These are phyloP conservation scores for Penicillium egyptiacum DNA, from an alignment of 495 filamentous ascomycete genomes.

Conservation along the genomic window DNA sequence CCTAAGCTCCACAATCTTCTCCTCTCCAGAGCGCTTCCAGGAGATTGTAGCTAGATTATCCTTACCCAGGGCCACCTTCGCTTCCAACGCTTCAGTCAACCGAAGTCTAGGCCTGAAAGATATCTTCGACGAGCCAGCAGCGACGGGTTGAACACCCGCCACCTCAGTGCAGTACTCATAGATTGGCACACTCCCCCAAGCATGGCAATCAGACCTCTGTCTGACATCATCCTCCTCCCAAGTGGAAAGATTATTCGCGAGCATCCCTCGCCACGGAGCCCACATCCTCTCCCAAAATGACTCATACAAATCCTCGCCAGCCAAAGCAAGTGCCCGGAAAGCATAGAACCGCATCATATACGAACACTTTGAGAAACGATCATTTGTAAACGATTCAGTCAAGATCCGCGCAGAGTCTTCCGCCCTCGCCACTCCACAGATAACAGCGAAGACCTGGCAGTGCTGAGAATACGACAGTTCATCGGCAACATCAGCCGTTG, in stretches of 20 bases:
- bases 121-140: slow-evolving; percentile 27
- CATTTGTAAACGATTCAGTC: slow-evolving; percentile 21
- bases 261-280: slow-evolving; percentile 35
- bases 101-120: slow-evolving; percentile 34
- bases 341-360: slow-evolving; percentile 45
- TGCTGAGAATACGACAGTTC: slow-evolving; percentile 34
- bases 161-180: slow-evolving; percentile 43
- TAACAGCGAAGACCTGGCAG: slow-evolving; percentile 38
- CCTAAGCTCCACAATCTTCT: slow-evolving; percentile 24
- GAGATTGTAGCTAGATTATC: slow-evolving; percentile 33
- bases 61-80: slow-evolving; percentile 31
- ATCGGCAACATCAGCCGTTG: slow-evolving; percentile 29
- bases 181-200: slow-evolving; percentile 44
- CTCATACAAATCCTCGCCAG: slow-evolving; percentile 29
- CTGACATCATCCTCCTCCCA: slow-evolving; percentile 45
- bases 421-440: slow-evolving; percentile 27
- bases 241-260: slow-evolving; percentile 38
- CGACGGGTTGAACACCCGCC: slow-evolving; percentile 29
- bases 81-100: slow-evolving; percentile 23
- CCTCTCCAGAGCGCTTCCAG: slow-evolving; percentile 19
- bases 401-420: slow-evolving; percentile 21
- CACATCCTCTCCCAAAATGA: slow-evolving; percentile 29
- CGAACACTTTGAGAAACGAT: slow-evolving; percentile 35
- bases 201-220: slow-evolving; percentile 44
- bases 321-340: slow-evolving; percentile 32